Percentiles rank a stretch among this genome's conserved stretches.
phyloP scores from a whole-genome alignment of 2,329 filamentous ascomycete genomes.

The Ophiostoma himal-ulmi region DNA sequence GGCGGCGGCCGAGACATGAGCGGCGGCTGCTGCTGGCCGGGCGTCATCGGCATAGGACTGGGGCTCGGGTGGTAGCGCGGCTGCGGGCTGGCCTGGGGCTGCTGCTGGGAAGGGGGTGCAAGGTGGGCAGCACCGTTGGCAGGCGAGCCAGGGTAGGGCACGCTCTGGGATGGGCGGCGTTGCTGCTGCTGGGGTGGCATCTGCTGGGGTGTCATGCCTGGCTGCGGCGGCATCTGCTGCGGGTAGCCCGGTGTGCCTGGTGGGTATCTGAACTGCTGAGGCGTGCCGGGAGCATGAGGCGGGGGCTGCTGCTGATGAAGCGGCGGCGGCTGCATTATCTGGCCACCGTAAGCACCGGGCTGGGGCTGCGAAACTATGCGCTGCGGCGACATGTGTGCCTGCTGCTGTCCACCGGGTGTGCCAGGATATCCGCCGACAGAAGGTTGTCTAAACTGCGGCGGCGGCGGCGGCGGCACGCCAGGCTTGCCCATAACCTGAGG shows the following conservation, averaged over 20 bases:
- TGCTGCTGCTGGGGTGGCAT: slow-evolving; percentile 32
- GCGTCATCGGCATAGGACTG: not conserved
- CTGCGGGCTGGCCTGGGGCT: slow-evolving; percentile 31
- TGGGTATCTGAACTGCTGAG: slow-evolving; percentile 38
- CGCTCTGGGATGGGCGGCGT: slow-evolving; percentile 15
- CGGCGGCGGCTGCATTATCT: slow-evolving; percentile 31
- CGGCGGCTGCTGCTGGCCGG: not conserved
- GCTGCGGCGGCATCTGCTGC: slow-evolving; percentile 33
- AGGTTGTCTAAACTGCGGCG: slow-evolving; percentile 23
- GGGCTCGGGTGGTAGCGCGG: slow-evolving; percentile 18
- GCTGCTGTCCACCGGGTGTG: slow-evolving; percentile 2
- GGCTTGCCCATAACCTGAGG: slow-evolving; percentile 47
- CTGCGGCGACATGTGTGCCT: slow-evolving; percentile 13
- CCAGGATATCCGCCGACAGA: slow-evolving; percentile 23
- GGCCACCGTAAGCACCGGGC: slow-evolving; percentile 31
- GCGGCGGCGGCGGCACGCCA: slow-evolving; percentile 34
- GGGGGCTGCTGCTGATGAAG: slow-evolving; percentile 34
- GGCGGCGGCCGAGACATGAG: slow-evolving; percentile 18
- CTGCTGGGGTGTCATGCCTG: slow-evolving; percentile 24
- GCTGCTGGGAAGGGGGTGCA: slow-evolving; percentile 35
- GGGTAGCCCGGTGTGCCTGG: slow-evolving; percentile 23
- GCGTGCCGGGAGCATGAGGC: slow-evolving; percentile 36
- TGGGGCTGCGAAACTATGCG: slow-evolving; percentile 32
- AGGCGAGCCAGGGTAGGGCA: slow-evolving; percentile 36
- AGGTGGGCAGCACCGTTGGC: slow-evolving; percentile 41